Base-by-base conservation (phyloP, 345 rosid genomes). In the Limnanthes douglasii region DNA sequence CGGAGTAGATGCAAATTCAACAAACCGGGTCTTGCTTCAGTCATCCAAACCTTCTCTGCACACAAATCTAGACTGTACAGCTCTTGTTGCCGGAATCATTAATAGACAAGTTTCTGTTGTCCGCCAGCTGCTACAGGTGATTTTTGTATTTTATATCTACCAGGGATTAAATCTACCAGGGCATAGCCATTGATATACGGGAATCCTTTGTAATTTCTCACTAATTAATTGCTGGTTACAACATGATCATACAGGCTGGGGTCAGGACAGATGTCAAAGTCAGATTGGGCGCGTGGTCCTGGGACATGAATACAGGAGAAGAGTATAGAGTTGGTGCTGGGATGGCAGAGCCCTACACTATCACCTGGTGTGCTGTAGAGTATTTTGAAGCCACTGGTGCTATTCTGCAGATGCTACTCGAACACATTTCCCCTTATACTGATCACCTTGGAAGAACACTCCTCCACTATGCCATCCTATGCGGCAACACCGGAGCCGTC, bases 321-420 rank as follows among this genome's bases (percentile, higher is more conserved):
- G 98, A 90, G 66, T 53, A 74, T 36, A 62, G 88, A 5, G 94
- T 90, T 11, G 98, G 98, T 30, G 98, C 96, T 15, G 98, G 98
- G 69, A 51, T 90, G 32, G 88, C 98, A 11, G 98, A 90, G 33
- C 94, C 98, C 3, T 90, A 84, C 47, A 56, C 64, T 34, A 63
- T 85, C 60, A 63, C 74, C 23, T 84, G 98, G 94, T 90, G 85
- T 50, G 94, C 93, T 3, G 88, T 90, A 22, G 98, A 90, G 54
- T 90, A 75, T 46, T 92, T 74, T 50, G 99, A 85, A 71, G 60
- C 44, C 12, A 75, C 71, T 27, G 96, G 99, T 31, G 40, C 71
- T 5, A 78, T 85, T 37, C 57, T 92, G 60, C 56, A 60, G 17
- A 55, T 80, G 71, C 73, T 92, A 15, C 83, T 85, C 34, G 58